phyloP scores from a whole-genome alignment of 305 asterid species.

The Fraxinus velutina region DNA sequence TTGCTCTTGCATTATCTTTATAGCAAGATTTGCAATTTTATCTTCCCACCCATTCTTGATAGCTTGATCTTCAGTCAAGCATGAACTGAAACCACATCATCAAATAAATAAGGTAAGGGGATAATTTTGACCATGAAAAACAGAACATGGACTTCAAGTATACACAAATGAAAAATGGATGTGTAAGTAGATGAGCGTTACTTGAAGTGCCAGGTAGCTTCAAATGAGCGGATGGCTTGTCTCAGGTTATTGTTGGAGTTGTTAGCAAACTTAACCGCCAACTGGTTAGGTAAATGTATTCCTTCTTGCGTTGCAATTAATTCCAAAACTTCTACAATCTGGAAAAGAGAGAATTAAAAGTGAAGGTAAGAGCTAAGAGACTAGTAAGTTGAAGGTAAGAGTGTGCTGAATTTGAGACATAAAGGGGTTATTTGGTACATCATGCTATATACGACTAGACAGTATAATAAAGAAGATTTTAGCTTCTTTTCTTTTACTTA shows the following conservation, averaged over 20 bases:
- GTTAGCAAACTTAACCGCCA: constrained; percentile 60
- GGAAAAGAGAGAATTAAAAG: constrained; percentile 20
- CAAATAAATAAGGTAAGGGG: constrained; percentile 15
- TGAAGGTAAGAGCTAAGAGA: constrained; percentile 6
- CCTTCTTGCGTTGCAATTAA: constrained; percentile 67
- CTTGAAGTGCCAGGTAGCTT: constrained; percentile 82
- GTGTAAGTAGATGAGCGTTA: constrained; percentile 20
- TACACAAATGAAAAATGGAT: not conserved
- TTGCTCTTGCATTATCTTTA: constrained; percentile 63
- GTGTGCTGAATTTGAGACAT: not conserved
- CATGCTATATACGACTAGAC: not conserved
- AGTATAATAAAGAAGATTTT: not conserved
- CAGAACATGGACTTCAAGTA: not conserved
- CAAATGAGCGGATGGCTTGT: constrained; percentile 85
- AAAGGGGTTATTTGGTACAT: not conserved
- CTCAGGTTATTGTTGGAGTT: constrained; percentile 74
- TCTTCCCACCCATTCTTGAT: constrained; percentile 89
- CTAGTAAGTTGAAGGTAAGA: constrained; percentile 8
- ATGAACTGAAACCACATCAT: constrained; percentile 47
- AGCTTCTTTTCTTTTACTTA: not conserved
- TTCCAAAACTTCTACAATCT: constrained; percentile 64
- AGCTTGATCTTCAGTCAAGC: constrained; percentile 54
- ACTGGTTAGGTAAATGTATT: constrained; percentile 46
- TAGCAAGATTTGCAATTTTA: constrained; percentile 67
- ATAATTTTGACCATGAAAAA: constrained; percentile 12